Conservation (phyloP, 2,329 filamentous ascomycete genomes). For the Exophiala bonariae region DNA sequence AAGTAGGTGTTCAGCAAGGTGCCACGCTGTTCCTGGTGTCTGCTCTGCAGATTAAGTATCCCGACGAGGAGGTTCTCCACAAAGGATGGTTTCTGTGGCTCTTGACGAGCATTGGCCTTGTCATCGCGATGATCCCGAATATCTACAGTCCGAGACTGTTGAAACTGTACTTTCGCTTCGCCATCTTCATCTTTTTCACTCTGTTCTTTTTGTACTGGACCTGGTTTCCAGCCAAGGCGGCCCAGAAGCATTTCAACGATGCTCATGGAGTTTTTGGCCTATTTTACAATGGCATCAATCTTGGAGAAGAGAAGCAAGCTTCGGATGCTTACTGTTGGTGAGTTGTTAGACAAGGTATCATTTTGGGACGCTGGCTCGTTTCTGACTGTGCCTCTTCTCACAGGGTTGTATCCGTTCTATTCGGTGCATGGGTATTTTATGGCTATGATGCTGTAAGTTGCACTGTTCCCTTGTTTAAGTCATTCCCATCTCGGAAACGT, state of each 20-base stretch:
- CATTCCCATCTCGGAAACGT: conserved; percentile 2
- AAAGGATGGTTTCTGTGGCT: conserved; percentile 42
- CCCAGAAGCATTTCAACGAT: conserved; percentile 36
- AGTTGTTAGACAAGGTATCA: neutral
- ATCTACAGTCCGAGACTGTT: conserved; percentile 36
- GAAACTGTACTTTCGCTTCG: conserved; percentile 40
- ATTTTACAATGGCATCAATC: conserved; percentile 43
- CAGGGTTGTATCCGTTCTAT: conserved; percentile 35
- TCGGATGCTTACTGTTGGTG: conserved; percentile 39
- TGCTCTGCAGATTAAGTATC: conserved; percentile 41
- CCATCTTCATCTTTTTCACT: conserved; percentile 37
- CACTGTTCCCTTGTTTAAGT: too few relatives aligned
- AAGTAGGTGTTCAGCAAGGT: conserved; percentile 42
- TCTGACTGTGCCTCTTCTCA: neutral
- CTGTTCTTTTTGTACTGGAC: conserved; percentile 40
- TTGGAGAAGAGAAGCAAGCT: conserved; percentile 34
- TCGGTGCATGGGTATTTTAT: conserved; percentile 39
- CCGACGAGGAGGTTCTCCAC: conserved; percentile 32
- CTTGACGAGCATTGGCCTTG: conserved; percentile 37
- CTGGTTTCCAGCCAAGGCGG: conserved; percentile 40
- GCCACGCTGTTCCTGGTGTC: conserved; percentile 42
- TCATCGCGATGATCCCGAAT: conserved; percentile 40
- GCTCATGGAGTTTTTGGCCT: conserved; percentile 34
- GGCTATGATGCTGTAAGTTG: conserved; percentile 33
- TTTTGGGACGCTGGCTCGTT: neutral